These are phyloP conservation scores for Epichloe scottii DNA, from an alignment of 2,329 filamentous ascomycete genomes.

Conservation along the genomic window DNA sequence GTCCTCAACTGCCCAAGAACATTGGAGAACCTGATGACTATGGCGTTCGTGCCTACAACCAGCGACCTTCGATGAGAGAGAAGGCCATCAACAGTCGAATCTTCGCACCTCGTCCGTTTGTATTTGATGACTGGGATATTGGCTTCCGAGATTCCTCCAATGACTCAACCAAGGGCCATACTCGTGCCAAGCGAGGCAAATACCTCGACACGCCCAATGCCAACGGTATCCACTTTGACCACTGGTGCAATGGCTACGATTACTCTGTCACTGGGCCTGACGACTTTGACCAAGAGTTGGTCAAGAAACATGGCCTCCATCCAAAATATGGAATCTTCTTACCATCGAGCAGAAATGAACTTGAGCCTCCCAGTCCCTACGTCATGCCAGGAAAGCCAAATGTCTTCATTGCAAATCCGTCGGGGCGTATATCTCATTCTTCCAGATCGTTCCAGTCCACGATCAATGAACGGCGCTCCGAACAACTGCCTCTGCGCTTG, in stretches of 20 bases:
- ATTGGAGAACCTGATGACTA: slow-evolving; percentile 36
- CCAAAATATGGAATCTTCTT: slow-evolving; percentile 42
- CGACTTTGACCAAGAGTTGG: slow-evolving; percentile 37
- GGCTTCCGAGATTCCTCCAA: slow-evolving; percentile 48
- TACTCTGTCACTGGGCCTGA: slow-evolving; percentile 33
- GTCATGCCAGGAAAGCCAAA: slow-evolving; percentile 34
- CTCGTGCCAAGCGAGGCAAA: slow-evolving; percentile 38
- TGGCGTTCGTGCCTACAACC: slow-evolving; percentile 34
- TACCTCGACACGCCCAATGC: slow-evolving; percentile 42
- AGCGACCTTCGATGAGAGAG: slow-evolving; percentile 26
- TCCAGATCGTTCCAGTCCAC: slow-evolving; percentile 31
- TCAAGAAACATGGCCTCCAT: slow-evolving; percentile 38
- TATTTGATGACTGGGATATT: slow-evolving; percentile 41
- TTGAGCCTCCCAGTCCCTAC: slow-evolving; percentile 26
- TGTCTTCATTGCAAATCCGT: slow-evolving; percentile 34
- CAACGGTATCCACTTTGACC: slow-evolving; percentile 41
- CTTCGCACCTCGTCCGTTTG: slow-evolving; percentile 32
- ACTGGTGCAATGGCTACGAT: slow-evolving; percentile 40
- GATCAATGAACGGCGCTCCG: slow-evolving; percentile 20
- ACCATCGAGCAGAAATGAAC: slow-evolving; percentile 32
- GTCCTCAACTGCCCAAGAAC: slow-evolving; percentile 25
- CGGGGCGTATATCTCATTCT: slow-evolving; percentile 34
- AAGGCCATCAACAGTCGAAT: slow-evolving; percentile 40
- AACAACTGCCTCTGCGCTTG: slow-evolving; percentile 20
- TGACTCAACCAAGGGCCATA: slow-evolving; percentile 40